phyloP scores from a whole-genome alignment of 2,329 filamentous ascomycete species.

The Ascosphaera apis region DNA sequence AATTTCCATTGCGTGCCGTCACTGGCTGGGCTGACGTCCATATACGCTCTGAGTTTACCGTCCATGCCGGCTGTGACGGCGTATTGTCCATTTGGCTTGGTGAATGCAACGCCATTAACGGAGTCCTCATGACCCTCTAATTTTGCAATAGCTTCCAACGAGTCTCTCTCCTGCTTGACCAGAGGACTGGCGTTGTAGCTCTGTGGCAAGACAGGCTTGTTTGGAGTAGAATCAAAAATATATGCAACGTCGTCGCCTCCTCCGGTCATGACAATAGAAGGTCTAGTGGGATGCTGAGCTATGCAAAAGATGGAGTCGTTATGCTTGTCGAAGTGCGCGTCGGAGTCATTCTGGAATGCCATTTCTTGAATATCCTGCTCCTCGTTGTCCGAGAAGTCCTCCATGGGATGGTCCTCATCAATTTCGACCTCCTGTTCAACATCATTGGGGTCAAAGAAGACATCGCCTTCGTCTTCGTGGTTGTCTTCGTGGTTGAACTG shows the following conservation, averaged over 20 bases:
- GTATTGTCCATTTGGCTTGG: conserved; percentile 59
- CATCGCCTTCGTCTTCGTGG: conserved; percentile 34
- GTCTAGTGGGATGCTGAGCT: conserved; percentile 65
- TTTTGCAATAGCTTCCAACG: conserved; percentile 42
- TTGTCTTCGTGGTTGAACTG: conserved; percentile 10
- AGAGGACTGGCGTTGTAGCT: conserved; percentile 49
- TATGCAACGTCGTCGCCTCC: conserved; percentile 72
- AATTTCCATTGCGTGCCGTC: conserved; percentile 37
- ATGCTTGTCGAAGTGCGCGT: conserved; percentile 77
- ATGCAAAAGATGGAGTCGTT: conserved; percentile 87
- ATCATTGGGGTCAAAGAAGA: conserved; percentile 55
- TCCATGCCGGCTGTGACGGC: conserved; percentile 74
- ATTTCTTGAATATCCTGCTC: conserved; percentile 43
- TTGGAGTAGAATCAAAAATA: conserved; percentile 54
- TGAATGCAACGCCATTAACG: conserved; percentile 70
- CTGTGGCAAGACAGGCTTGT: conserved; percentile 45
- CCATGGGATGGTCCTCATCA: conserved; percentile 56
- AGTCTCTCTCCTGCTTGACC: conserved; percentile 32
- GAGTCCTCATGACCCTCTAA: conserved; percentile 85
- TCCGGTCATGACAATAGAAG: conserved; percentile 63
- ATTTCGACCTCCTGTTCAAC: conserved; percentile 53
- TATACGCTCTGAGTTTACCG: conserved; percentile 54
- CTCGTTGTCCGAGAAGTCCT: conserved; percentile 44
- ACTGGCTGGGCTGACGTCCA: conserved; percentile 23
- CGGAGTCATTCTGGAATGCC: conserved; percentile 69